These are phyloP conservation scores for Rhododendron kiyosumense DNA, from an alignment of 148 eudicot species.

Conservation along the genomic window DNA sequence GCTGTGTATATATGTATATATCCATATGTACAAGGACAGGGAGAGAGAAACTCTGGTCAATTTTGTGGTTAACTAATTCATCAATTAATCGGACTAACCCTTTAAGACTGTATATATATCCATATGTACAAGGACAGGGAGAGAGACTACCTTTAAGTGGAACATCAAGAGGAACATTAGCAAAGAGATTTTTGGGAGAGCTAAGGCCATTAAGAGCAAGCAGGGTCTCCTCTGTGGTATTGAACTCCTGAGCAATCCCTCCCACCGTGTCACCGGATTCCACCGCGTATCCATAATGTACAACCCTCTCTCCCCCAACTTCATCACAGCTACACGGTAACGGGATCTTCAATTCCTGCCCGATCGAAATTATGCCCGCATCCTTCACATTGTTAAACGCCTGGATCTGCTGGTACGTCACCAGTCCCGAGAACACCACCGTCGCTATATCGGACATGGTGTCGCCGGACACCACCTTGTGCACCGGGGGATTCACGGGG, in stretches of 20 bases:
- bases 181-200: slow-evolving; percentile 38
- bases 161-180: slow-evolving; percentile 67
- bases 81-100: too few species aligned
- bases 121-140: neutral
- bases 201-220: slow-evolving; percentile 48
- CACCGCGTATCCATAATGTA: slow-evolving; percentile 72
- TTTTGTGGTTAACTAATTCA: too few species aligned
- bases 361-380: slow-evolving; percentile 19
- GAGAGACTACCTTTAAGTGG: slow-evolving; percentile 62
- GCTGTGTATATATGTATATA: too few species aligned
- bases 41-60: too few species aligned
- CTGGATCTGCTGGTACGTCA: slow-evolving; percentile 44
- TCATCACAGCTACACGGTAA: slow-evolving; percentile 93
- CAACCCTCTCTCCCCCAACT: slow-evolving; percentile 49
- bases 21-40: too few species aligned
- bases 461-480: slow-evolving; percentile 48
- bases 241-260: slow-evolving; percentile 50
- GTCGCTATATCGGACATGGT: slow-evolving; percentile 47
- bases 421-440: slow-evolving; percentile 47
- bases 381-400: slow-evolving; percentile 42
- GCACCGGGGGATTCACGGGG: slow-evolving; percentile 41
- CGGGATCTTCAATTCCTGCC: slow-evolving; percentile 68
- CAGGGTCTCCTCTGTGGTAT: slow-evolving; percentile 30
- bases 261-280: slow-evolving; percentile 32
- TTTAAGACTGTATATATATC: too few species aligned